Evolutionary conservation across 805 yeast genomes (phyloP), one percentile per base, ranked within the genome.

Genomic region (Wickerhamomyces subpelliculosus): DNA sequence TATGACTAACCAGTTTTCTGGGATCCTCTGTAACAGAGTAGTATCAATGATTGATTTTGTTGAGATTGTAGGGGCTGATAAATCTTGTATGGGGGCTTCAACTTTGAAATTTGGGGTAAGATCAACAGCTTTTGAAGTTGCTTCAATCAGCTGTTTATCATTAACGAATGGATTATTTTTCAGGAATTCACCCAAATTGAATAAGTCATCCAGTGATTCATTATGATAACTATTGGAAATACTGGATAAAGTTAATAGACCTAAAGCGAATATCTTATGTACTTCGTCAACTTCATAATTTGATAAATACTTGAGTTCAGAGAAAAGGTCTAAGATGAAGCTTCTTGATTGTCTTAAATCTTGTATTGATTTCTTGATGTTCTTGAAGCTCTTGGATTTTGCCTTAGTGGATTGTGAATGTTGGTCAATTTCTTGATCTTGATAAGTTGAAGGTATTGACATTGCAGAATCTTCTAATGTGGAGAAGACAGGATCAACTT

Each of bases 1-100:
- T 1, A 85, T 59, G 1, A 80, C 70, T 4, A 65, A 49, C 89
- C 88, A 82, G 17, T 59, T 55, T 1, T 54, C 40, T 0, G 84
- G 84, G 30, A 48, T 33, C 8, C 42, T 44, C 4, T 47, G 30
- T 2, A 28, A 36, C 30, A 39, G 38, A 18, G 39, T 48, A 19
- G 34, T 30, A n/a, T 37, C 41, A 6, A 29, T 29, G 4, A 4
- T 29, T 3, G 32, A 35, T 27, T 17, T n/a, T n/a, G n/a, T n/a
- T n/a, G n/a, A n/a, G n/a, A n/a, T n/a, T n/a, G n/a, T n/a, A n/a
- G n/a, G 37, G 4, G 8, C 30, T 13, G 12, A 28, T 13, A 34
- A 13, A 5, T 34, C 41, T 18, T 40, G 35, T n/a, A 30, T 19
- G 10, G 46, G 35, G 4, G 33, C 29, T 4, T 26, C 22, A 21